Evolutionary conservation across 306 rosid genomes (phyloP).

Genomic region (Prunus mira): DNA sequence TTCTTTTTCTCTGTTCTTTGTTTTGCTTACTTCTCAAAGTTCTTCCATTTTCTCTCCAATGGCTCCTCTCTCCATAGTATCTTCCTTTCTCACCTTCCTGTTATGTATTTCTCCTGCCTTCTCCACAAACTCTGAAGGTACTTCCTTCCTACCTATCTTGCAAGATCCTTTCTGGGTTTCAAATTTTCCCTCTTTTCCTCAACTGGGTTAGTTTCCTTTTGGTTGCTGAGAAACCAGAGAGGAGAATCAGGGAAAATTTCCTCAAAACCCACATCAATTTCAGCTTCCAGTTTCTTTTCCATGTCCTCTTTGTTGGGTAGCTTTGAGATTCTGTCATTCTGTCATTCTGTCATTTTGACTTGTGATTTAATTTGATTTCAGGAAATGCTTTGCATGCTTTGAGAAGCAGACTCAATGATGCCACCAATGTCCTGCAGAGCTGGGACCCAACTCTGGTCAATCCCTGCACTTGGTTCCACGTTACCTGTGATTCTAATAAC

Average conservation of each 20-base stretch:
- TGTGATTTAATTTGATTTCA: conserved; percentile 13
- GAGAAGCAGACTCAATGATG: conserved; percentile 67
- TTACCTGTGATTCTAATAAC: conserved; percentile 68
- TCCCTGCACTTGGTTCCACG: conserved; percentile 99
- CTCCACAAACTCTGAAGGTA: conserved; percentile 55
- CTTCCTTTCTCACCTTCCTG: conserved; percentile 24
- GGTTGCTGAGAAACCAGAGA: conserved; percentile 15
- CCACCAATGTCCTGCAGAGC: conserved; percentile 80
- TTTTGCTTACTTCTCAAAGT: not conserved
- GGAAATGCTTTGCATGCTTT: conserved; percentile 85
- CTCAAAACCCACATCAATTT: not conserved
- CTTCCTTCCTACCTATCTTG: not conserved
- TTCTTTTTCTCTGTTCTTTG: not conserved
- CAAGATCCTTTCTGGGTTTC: not conserved
- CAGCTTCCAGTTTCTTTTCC: not conserved
- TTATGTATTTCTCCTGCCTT: conserved; percentile 31
- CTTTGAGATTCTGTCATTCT: no score
- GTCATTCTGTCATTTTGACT: not conserved
- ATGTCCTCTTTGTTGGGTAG: not conserved
- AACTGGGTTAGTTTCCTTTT: conserved; percentile 18
- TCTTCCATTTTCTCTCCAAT: conserved; percentile 16
- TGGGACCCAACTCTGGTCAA: conserved; percentile 99
- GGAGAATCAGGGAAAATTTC: not conserved
- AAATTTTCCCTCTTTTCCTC: not conserved
- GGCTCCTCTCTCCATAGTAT: conserved; percentile 28